Evolutionary conservation across 352 stramenopile species (phyloP).

Genomic region (Thalassiosira mediterranea): DNA sequence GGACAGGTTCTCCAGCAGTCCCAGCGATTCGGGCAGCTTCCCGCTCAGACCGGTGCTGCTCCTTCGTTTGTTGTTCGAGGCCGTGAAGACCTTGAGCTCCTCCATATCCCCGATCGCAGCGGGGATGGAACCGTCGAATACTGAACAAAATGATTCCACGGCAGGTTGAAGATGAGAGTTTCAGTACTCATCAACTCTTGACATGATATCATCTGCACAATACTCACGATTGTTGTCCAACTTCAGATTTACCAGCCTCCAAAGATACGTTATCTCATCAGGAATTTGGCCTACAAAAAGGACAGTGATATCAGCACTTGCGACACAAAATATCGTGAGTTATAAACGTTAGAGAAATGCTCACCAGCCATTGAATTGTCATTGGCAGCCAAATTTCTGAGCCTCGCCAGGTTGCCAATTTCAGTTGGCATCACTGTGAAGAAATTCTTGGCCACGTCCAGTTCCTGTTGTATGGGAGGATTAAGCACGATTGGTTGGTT

Average conservation of each 20-base stretch:
- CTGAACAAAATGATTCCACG: conserved; percentile 5
- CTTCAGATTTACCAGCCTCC: conserved; percentile 13
- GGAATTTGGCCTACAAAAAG: too few relatives aligned
- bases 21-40: conserved; percentile 12
- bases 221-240: conserved; percentile 38
- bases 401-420: conserved; percentile 12
- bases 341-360: too few relatives aligned
- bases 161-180: background rate
- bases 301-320: too few relatives aligned
- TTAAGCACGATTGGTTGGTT: too few relatives aligned
- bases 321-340: too few relatives aligned
- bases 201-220: background rate
- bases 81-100: conserved; percentile 26
- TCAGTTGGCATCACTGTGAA: too few relatives aligned
- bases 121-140: conserved; percentile 26
- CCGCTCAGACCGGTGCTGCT: conserved; percentile 20
- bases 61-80: conserved; percentile 16
- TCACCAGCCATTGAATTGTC: conserved; percentile 34
- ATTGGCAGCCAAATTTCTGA: conserved; percentile 24
- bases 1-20: conserved; percentile 3
- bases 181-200: too few relatives aligned
- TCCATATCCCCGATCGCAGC: conserved; percentile 16
- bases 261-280: conserved; percentile 22
- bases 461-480: too few relatives aligned
- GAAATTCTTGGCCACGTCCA: too few relatives aligned